Base-by-base conservation (phyloP, 768 basidiomycete genomes). In the Scleroderma citrinum region DNA sequence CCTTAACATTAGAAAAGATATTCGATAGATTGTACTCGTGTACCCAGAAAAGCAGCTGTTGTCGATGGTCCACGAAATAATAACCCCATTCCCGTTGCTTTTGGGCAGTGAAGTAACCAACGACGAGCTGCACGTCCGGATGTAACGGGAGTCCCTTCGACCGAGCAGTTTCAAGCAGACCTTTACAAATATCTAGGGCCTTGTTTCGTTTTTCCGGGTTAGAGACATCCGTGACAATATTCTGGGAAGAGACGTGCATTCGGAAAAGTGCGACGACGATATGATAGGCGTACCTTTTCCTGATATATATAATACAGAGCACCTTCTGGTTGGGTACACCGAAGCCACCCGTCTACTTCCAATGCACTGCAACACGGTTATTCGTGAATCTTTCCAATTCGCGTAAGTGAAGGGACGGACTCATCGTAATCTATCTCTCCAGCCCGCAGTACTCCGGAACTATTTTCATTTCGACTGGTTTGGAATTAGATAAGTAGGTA, bases 271-370 rank as follows among this genome's bases (percentile, higher is more conserved):
- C 6, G 24, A 30, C 16, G 24, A 30, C 16, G 24, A 38, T 20
- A 12, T 14, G 4, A 29, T 8, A 12, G 26, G 46, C 66, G 0
- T 43, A 77, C 80, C 61, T 71, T 70, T 8, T 59, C 54, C 34
- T 50, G 17, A 40, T 79, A 64, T 54, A 67, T 71, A 49, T 77
- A 82, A 57, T 82, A 83, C 13, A 73, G 65, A 11, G 70, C 71
- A 5, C 81, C 81, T 62, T 83, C 80, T 0, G 80, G 78, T 56
- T 82, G 80, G 17, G 17, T 39, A 19, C 35, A 44, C 37, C 35
- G 21, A 6, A 31, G 14, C 48, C 48, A 49, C 12, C 40, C 40
- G 7, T 24, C 16, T 14, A 21, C 26, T 26, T 24, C 12, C n/a
- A 12, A 44, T 21, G 8, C 8, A 19, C 21, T 23, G 30, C 3